A percentile compares a stretch with the other conserved stretches of the same genome.
Evolutionary conservation across 352 stramenopile genomes (phyloP).

Genomic region (Phytopythium oedochilum): DNA sequence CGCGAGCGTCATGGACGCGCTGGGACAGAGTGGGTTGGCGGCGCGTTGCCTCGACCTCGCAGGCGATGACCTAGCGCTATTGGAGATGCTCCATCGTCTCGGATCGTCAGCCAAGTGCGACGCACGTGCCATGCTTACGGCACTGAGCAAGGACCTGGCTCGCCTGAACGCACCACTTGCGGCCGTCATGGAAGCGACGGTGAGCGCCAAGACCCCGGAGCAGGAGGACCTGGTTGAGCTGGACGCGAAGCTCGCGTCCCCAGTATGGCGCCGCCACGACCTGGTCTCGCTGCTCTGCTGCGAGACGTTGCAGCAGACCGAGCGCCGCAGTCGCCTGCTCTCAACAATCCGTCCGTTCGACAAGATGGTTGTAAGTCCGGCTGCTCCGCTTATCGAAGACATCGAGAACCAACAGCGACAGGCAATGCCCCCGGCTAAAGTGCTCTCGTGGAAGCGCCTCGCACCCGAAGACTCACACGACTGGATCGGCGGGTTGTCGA

Average conservation of each 20-base stretch:
- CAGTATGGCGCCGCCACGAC: slow-evolving; percentile 31
- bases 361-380: slow-evolving; percentile 23
- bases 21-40: slow-evolving; percentile 52
- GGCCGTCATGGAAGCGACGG: slow-evolving; percentile 31
- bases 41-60: slow-evolving; percentile 64
- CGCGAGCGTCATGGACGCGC: slow-evolving; percentile 30
- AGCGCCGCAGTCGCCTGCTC: slow-evolving; percentile 66
- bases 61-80: slow-evolving; percentile 58
- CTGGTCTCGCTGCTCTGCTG: slow-evolving; percentile 64
- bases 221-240: background rate
- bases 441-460: slow-evolving; percentile 63
- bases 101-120: slow-evolving; percentile 6
- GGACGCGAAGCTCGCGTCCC: slow-evolving; percentile 9
- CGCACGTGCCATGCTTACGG: slow-evolving; percentile 19
- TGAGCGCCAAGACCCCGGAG: background rate
- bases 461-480: slow-evolving; percentile 65
- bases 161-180: slow-evolving; percentile 49
- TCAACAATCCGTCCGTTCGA: slow-evolving; percentile 41
- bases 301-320: slow-evolving; percentile 45
- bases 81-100: slow-evolving; percentile 38
- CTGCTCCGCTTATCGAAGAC: background rate
- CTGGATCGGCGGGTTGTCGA: slow-evolving; percentile 38
- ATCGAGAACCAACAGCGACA: slow-evolving; percentile 8
- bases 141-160: slow-evolving; percentile 47
- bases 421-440: slow-evolving; percentile 16